phyloP scores from a whole-genome alignment of 495 filamentous ascomycete genomes.

The Staphylotrichum longicolle region DNA sequence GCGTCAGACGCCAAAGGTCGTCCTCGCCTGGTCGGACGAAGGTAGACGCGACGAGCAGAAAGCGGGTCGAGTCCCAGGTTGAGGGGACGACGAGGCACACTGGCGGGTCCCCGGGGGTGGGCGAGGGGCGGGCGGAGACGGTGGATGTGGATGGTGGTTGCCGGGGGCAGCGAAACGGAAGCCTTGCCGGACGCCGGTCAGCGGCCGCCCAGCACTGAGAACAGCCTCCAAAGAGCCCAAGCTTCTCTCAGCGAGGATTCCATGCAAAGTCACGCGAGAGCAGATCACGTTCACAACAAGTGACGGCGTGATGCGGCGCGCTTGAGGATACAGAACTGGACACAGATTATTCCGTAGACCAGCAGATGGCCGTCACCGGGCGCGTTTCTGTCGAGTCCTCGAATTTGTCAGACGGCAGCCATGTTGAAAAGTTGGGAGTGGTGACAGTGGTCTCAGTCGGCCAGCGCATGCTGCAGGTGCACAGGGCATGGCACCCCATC shows the following conservation, averaged over 20 bases:
- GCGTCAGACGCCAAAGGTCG: constrained; percentile 4
- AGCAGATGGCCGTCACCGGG: constrained; percentile 17
- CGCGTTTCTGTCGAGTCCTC: constrained; percentile 4
- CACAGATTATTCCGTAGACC: background rate
- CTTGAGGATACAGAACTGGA: too few relatives aligned
- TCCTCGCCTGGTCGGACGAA: constrained; percentile 12
- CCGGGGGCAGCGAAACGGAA: constrained; percentile 28
- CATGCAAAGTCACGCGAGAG: constrained; percentile 16
- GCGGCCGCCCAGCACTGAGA: constrained; percentile 5
- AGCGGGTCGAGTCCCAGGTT: constrained; percentile 18
- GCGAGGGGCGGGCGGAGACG: background rate
- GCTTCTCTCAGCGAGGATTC: background rate
- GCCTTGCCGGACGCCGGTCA: constrained; percentile 23
- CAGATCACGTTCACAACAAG: background rate
- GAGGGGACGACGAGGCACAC: constrained; percentile 16
- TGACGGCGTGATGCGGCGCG: background rate
- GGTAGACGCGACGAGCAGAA: background rate
- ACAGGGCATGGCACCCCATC: background rate
- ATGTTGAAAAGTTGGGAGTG: too few relatives aligned
- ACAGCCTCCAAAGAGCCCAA: background rate
- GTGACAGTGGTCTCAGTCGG: too few relatives aligned
- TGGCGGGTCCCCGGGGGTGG: constrained; percentile 5
- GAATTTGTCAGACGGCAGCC: background rate
- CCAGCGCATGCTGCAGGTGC: constrained; percentile 15
- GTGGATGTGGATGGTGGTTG: constrained; percentile 11